phyloP scores from a whole-genome alignment of 345 rosid genomes.

The Cardamine occulta region DNA sequence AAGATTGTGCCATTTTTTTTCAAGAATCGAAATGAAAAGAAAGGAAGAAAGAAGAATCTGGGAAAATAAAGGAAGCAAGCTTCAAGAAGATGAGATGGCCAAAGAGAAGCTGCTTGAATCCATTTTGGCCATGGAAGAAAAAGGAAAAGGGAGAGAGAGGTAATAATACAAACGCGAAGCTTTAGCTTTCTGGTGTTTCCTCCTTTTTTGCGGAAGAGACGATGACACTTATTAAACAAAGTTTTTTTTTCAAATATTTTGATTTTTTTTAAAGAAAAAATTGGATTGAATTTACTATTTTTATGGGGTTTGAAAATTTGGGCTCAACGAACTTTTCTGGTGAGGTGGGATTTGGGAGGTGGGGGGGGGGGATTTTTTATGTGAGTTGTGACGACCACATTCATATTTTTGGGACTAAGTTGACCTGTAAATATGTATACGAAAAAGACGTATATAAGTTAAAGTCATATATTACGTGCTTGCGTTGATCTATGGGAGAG shows the following conservation, averaged over 20 bases:
- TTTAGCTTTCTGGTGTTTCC: constrained; percentile 28
- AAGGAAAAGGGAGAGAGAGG: constrained; percentile 16
- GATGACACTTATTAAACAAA: constrained; percentile 22
- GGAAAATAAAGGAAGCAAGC: background rate
- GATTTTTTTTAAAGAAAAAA: no score
- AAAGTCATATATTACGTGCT: constrained; percentile 35
- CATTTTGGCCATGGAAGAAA: constrained; percentile 37
- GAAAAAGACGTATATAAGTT: constrained; percentile 19
- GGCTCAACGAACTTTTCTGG: constrained; percentile 40
- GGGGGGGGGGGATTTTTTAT: constrained; percentile 6
- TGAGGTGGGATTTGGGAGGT: background rate
- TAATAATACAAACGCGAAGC: constrained; percentile 8
- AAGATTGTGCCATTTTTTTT: constrained; percentile 35
- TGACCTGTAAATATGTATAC: background rate
- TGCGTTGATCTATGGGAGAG: constrained; percentile 6
- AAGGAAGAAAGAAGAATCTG: background rate
- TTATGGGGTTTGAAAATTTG: background rate
- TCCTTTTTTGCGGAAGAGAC: constrained; percentile 29
- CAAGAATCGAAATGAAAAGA: background rate
- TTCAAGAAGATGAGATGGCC: constrained; percentile 40
- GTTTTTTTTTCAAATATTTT: background rate
- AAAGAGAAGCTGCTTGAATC: constrained; percentile 31
- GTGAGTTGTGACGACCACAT: constrained; percentile 36
- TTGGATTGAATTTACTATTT: background rate
- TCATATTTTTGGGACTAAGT: constrained; percentile 5